Evolutionary conservation across 164 flowering plant genomes (phyloP).

Genomic region (Magnolia officinalis): DNA sequence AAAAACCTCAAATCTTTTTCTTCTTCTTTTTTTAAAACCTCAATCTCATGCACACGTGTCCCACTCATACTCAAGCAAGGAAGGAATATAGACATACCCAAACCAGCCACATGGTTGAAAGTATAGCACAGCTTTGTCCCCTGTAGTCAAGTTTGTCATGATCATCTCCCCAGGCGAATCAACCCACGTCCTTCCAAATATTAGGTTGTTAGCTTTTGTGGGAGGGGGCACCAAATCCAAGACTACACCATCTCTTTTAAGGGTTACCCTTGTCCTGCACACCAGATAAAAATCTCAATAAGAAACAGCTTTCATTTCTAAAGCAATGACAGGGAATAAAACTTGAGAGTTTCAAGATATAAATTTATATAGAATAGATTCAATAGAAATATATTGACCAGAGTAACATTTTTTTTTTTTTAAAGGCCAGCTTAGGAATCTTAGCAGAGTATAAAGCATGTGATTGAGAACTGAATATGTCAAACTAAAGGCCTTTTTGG

Average conservation of each 20-base stretch:
- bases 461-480: no score
- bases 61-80: not conserved
- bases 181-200: conserved; percentile 85
- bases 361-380: no score
- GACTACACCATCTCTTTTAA: conserved; percentile 38
- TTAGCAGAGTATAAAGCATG: no score
- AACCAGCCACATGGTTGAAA: conserved; percentile 55
- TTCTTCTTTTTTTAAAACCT: not conserved
- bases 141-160: conserved; percentile 58
- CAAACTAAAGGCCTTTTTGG: no score
- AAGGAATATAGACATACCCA: conserved; percentile 30
- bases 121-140: conserved; percentile 45
- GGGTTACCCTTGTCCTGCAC: conserved; percentile 67
- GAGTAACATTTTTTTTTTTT: no score
- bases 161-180: conserved; percentile 86
- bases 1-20: no score
- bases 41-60: not conserved
- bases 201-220: conserved; percentile 73
- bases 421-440: no score
- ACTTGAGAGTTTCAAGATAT: not conserved
- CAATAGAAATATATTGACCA: no score
- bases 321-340: not conserved
- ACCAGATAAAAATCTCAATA: not conserved
- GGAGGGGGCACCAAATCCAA: conserved; percentile 69
- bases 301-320: not conserved